Percentiles rank a stretch among this genome's conserved stretches.
Conservation (phyloP, 495 filamentous ascomycete genomes). For the Tuber aestivum region DNA sequence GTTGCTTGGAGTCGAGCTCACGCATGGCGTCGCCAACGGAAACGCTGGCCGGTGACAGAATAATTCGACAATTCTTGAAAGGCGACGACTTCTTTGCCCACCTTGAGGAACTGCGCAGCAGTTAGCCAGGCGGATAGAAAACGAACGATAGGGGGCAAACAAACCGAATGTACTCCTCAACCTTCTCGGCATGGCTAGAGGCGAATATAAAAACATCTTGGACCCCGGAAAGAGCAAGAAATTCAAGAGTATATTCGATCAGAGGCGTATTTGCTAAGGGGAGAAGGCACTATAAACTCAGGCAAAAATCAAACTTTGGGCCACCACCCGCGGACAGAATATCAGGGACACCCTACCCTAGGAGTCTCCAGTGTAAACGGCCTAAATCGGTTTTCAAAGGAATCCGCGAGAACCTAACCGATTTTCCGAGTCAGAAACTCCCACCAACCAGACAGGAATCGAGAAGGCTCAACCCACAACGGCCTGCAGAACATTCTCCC, state of each 20-base stretch:
- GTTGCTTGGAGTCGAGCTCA: constrained; percentile 76
- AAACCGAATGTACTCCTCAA: constrained; percentile 71
- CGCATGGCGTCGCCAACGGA: constrained; percentile 94
- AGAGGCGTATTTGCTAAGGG: constrained; percentile 88
- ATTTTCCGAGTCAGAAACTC: constrained; percentile 29
- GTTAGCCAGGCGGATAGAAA: neutral
- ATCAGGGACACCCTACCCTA: constrained; percentile 56
- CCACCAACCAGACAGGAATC: constrained; percentile 22
- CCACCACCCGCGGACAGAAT: neutral
- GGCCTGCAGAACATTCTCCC: constrained; percentile 82
- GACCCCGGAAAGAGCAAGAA: constrained; percentile 86
- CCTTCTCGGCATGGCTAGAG: constrained; percentile 77
- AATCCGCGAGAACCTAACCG: constrained; percentile 67
- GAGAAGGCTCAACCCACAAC: constrained; percentile 55
- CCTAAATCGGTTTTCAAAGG: constrained; percentile 82
- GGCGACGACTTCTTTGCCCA: constrained; percentile 68
- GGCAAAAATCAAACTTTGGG: constrained; percentile 11
- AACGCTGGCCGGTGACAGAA: constrained; percentile 71
- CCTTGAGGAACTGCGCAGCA: constrained; percentile 54
- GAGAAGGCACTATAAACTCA: constrained; percentile 66
- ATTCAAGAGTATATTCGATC: constrained; percentile 97
- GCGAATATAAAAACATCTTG: constrained; percentile 89
- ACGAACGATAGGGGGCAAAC: neutral
- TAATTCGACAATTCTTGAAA: constrained; percentile 74
- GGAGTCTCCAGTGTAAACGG: constrained; percentile 86